A percentile compares a stretch with the other conserved stretches of the same genome.
These are phyloP conservation scores for Eucalyptus microcorys DNA, from an alignment of 345 rosid species.

Conservation along the genomic window DNA sequence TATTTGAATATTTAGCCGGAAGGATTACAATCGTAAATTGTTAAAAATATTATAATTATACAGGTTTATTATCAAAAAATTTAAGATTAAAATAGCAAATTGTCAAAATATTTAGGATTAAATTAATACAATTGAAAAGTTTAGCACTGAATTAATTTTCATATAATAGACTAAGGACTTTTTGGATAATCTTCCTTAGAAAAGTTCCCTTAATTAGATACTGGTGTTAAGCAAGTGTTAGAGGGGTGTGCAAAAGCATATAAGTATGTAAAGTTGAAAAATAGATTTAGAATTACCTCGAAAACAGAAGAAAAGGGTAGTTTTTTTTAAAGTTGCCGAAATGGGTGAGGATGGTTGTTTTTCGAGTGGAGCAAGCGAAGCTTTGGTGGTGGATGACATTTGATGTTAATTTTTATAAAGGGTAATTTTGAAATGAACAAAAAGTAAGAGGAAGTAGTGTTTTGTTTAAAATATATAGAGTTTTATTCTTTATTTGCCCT, in stretches of 20 bases:
- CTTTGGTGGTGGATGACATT: neutral
- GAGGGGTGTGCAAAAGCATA: neutral
- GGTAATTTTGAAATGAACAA: neutral
- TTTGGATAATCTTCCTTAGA: neutral
- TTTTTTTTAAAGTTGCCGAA: too few species aligned
- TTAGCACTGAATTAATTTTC: neutral
- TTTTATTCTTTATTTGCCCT: neutral
- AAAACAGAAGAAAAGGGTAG: neutral
- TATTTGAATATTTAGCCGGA: accelerated
- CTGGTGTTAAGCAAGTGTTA: too few species aligned
- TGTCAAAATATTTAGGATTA: neutral
- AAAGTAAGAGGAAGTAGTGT: neutral
- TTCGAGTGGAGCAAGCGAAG: neutral
- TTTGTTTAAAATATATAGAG: neutral
- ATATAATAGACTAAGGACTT: neutral
- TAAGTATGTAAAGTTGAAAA: neutral
- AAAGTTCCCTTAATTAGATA: too few species aligned
- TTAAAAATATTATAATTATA: too few species aligned
- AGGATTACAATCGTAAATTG: too few species aligned
- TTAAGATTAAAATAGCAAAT: too few species aligned
- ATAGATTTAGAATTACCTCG: neutral
- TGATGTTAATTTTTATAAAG: neutral
- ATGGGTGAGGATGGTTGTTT: neutral
- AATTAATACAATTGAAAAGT: neutral
- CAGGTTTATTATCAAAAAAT: too few species aligned